Base-by-base conservation (phyloP, 2,329 filamentous ascomycete species). In the Metarhizium album region DNA sequence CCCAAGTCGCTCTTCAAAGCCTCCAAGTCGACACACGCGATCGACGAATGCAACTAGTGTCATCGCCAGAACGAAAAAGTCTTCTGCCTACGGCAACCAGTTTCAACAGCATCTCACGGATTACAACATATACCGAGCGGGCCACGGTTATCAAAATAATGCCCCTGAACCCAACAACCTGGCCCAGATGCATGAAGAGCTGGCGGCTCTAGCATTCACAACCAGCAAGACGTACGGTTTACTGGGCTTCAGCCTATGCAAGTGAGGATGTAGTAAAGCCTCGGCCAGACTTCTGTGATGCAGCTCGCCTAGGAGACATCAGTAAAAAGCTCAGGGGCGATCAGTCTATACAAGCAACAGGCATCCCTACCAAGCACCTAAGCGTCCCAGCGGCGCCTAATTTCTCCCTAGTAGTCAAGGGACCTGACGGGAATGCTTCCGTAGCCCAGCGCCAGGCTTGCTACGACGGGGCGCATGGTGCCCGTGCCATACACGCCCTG, bases 371-470 rank as follows among this genome's bases (percentile, higher is more conserved):
- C 13, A 64, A 58, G 13, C 52, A 62, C 42, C 45, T 47, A 22
- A 54, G 60, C 49, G 55, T 60, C 45, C 67, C 67, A 2, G 54
- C 65, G 2, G 55, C 55, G n/a, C 69, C 67, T 7, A 71, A 72
- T 54, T 68, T 69, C 51, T 71, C 71, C 52, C 46, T 70, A 3
- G 63, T 63, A 46, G 62, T 55, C 0, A 72, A 71, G 52, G 64
- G 65, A 1, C 65, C 64, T 3, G 51, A 65, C 52, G 62, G 63
- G 8, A 35, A 40, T 9, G 22, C 24, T 35, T 56, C 53, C 3
- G 64, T 64, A 20, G 63, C 61, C n/a, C 54, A 5, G 42, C 59
- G 59, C 37, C 67, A 70, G 49, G 65, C 61, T 45, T 59, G 53
- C 42, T 65, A 69, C 50, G 59, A 70, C 54, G 64, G 63, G 23